Percentiles rank a stretch among this genome's conserved stretches.
These are phyloP conservation scores for Physaria fendleri DNA, from an alignment of 345 rosid genomes.

Conservation along the genomic window DNA sequence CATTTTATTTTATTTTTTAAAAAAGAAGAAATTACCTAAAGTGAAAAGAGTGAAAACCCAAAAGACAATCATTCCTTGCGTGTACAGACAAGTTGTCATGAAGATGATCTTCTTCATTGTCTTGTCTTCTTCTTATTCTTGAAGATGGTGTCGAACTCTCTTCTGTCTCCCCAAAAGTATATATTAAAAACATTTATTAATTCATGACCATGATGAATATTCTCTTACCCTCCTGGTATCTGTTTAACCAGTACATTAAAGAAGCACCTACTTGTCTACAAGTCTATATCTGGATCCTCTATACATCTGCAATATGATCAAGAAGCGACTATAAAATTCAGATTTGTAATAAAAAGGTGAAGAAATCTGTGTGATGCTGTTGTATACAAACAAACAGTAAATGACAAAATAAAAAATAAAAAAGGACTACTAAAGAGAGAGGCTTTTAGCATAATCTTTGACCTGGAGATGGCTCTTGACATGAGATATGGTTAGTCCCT, in stretches of 20 bases:
- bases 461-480: conserved; percentile 99
- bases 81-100: conserved; percentile 36
- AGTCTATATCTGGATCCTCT: conserved; percentile 28
- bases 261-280: conserved; percentile 13
- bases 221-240: conserved; percentile 16
- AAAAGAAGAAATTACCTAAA: conserved; percentile 20
- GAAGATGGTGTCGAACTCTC: conserved; percentile 32
- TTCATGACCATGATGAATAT: conserved; percentile 25
- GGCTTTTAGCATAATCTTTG: background rate
- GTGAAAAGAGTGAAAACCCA: conserved; percentile 27
- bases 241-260: background rate
- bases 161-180: conserved; percentile 20
- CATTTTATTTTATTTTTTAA: conserved; percentile 5
- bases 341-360: background rate
- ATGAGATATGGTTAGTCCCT: conserved; percentile 96
- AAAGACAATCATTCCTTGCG: conserved; percentile 37
- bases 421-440: background rate
- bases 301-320: conserved; percentile 26
- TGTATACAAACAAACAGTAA: background rate
- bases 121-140: conserved; percentile 34
- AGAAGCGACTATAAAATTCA: background rate
- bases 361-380: background rate
- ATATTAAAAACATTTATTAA: background rate
- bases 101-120: conserved; percentile 25
- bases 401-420: background rate